Evolutionary conservation across 768 basidiomycete species (phyloP).

Genomic region (Hortiboletus campestris): DNA sequence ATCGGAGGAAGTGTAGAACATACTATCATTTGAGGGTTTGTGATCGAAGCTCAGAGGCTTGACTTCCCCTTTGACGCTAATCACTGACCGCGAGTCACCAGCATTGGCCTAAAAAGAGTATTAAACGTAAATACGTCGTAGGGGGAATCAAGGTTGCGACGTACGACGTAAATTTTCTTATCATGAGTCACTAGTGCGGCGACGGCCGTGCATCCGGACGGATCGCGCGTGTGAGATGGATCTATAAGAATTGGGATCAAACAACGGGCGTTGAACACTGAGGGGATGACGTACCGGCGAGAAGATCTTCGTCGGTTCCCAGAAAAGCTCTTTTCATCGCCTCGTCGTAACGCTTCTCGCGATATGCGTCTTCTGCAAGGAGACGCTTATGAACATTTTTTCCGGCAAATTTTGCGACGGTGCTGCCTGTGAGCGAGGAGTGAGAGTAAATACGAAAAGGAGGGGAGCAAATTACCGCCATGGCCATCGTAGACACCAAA

Average conservation of each 20-base stretch:
- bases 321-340: constrained; percentile 89
- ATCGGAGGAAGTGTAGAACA: constrained; percentile 26
- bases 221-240: constrained; percentile 83
- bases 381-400: constrained; percentile 79
- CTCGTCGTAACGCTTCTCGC: constrained; percentile 62
- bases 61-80: constrained; percentile 80
- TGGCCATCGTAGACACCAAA: constrained; percentile 99
- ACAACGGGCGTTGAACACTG: not conserved
- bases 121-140: not conserved
- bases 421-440: constrained; percentile 51
- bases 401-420: constrained; percentile 86
- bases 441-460: not conserved
- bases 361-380: constrained; percentile 68
- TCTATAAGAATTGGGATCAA: constrained; percentile 44
- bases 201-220: constrained; percentile 96
- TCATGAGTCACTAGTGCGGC: constrained; percentile 81
- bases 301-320: constrained; percentile 91
- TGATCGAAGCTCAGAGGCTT: constrained; percentile 93
- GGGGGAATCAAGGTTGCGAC: constrained; percentile 26
- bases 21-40: constrained; percentile 87
- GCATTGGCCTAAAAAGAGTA: constrained; percentile 79
- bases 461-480: constrained; percentile 60
- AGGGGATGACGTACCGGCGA: constrained; percentile 58
- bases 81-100: constrained; percentile 91
- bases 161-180: constrained; percentile 74